These are phyloP conservation scores for Fusarium brachygibbosum DNA, from an alignment of 2,329 filamentous ascomycete species.

Conservation along the genomic window DNA sequence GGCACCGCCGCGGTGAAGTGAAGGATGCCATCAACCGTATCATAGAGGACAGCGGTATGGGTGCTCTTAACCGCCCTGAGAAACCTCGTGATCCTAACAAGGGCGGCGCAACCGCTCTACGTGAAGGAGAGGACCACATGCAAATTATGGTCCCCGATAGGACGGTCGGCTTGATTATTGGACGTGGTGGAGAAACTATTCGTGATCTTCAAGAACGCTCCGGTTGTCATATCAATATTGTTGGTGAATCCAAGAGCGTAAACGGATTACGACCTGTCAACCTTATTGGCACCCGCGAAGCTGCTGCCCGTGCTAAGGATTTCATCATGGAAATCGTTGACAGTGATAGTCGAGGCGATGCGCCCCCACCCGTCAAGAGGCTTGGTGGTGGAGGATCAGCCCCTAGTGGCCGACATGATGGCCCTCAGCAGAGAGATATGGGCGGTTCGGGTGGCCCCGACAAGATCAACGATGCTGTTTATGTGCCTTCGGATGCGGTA, in stretches of 20 bases:
- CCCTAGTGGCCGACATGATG: constrained; percentile 50
- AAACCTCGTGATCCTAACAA: constrained; percentile 57
- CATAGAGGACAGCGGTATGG: constrained; percentile 79
- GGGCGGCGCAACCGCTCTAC: constrained; percentile 64
- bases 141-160: constrained; percentile 96
- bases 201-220: constrained; percentile 91
- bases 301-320: constrained; percentile 84
- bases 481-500: constrained; percentile 89
- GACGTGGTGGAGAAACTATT: constrained; percentile 93
- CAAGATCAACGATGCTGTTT: constrained; percentile 85
- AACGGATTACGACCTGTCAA: constrained; percentile 92
- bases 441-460: constrained; percentile 64
- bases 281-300: constrained; percentile 82
- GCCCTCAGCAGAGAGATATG: constrained; percentile 53
- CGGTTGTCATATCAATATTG: constrained; percentile 96
- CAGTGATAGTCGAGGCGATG: constrained; percentile 79
- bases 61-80: constrained; percentile 62
- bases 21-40: constrained; percentile 88
- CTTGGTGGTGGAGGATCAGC: constrained; percentile 43
- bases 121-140: constrained; percentile 86
- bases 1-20: constrained; percentile 79
- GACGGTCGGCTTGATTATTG: constrained; percentile 92
- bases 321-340: constrained; percentile 95
- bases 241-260: constrained; percentile 91
- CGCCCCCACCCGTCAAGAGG: constrained; percentile 51